Conservation (phyloP, 345 rosid species). For the Sisymbrium altissimum region DNA sequence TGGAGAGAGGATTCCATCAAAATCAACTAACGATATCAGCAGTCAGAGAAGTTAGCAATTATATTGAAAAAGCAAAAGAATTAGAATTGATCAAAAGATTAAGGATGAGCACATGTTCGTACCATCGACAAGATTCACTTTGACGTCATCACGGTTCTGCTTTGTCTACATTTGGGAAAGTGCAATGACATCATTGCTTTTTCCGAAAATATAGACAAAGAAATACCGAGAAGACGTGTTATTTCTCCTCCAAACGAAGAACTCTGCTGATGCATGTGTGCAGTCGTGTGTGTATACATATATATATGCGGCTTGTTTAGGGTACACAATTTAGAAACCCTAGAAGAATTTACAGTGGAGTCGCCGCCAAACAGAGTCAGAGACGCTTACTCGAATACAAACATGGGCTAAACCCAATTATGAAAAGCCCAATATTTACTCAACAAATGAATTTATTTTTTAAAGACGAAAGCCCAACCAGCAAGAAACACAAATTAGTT, state of each 20-base stretch:
- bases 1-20: too few relatives aligned
- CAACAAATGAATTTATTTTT: neutral
- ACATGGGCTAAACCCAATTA: conserved; percentile 2
- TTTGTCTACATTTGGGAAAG: neutral
- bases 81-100: too few relatives aligned
- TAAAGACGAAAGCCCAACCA: too few relatives aligned
- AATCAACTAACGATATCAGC: too few relatives aligned
- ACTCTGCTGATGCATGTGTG: neutral
- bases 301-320: neutral
- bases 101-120: too few relatives aligned
- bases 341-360: neutral
- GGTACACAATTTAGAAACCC: neutral
- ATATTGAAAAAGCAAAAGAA: too few relatives aligned
- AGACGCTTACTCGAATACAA: neutral
- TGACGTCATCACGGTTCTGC: neutral
- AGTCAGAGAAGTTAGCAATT: too few relatives aligned
- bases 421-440: neutral
- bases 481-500: too few relatives aligned
- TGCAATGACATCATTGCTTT: neutral
- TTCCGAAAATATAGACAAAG: neutral
- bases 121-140: too few relatives aligned
- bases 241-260: neutral
- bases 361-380: neutral
- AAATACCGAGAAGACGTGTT: neutral
- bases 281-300: neutral